Evolutionary conservation across 371 early-diverging fungal genomes (phyloP).

Genomic region (Lichtheimia ornata): DNA sequence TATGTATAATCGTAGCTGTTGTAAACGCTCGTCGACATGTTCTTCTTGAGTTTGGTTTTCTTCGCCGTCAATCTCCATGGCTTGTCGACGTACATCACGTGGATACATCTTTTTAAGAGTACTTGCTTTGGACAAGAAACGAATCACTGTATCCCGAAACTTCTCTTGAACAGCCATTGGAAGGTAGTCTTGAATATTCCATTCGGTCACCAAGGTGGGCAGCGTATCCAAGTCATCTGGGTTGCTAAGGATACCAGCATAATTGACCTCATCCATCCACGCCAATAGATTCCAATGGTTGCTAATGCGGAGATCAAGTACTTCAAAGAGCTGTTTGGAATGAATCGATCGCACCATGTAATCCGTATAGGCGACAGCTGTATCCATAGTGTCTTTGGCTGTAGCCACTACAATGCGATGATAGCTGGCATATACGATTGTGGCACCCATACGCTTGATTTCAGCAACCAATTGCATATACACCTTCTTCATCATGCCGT

Average conservation of each 20-base stretch:
- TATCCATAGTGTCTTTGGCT: constrained; percentile 69
- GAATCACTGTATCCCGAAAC: constrained; percentile 62
- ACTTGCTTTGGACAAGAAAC: constrained; percentile 58
- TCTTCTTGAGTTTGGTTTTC: constrained; percentile 9
- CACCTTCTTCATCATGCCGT: constrained; percentile 87
- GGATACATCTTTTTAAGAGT: constrained; percentile 29
- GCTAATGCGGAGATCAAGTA: constrained; percentile 62
- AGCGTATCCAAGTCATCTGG: background rate
- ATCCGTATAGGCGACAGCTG: constrained; percentile 71
- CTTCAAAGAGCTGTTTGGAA: constrained; percentile 74
- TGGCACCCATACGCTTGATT: constrained; percentile 75
- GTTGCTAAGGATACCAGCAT: constrained; percentile 67
- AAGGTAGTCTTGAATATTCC: constrained; percentile 89
- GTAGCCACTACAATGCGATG: constrained; percentile 83
- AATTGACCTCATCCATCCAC: constrained; percentile 94
- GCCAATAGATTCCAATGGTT: constrained; percentile 80
- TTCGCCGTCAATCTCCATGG: constrained; percentile 13
- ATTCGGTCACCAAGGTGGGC: constrained; percentile 66
- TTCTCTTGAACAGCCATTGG: constrained; percentile 71
- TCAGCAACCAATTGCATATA: constrained; percentile 83
- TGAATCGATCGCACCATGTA: constrained; percentile 74
- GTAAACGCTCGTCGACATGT: constrained; percentile 17
- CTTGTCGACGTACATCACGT: constrained; percentile 16
- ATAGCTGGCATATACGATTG: constrained; percentile 79
- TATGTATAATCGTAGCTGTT: constrained; percentile 43